These are phyloP conservation scores for Punica granatum DNA, from an alignment of 345 rosid genomes.

Conservation along the genomic window DNA sequence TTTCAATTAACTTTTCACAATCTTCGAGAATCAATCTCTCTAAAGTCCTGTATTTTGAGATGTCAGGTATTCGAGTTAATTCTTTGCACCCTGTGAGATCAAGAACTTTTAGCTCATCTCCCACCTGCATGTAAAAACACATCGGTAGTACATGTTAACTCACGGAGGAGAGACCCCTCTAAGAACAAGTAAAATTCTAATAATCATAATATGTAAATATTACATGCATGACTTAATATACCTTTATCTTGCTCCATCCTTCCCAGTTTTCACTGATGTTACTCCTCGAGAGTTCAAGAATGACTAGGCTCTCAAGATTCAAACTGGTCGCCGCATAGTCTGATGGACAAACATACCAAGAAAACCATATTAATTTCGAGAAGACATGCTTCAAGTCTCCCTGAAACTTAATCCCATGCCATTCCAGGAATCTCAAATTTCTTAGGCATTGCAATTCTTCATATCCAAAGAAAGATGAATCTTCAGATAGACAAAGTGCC, in stretches of 20 bases:
- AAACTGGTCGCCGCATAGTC: not conserved
- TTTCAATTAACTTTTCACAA: not conserved
- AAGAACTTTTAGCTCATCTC: not conserved
- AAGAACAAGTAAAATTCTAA: too few species aligned
- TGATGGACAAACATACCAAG: not conserved
- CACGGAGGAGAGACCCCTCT: not conserved
- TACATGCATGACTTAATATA: not conserved
- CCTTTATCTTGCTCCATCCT: not conserved
- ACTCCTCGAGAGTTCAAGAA: slow-evolving; percentile 3
- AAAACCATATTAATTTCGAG: not conserved
- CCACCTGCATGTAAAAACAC: not conserved
- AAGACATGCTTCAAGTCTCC: not conserved
- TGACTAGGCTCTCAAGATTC: not conserved
- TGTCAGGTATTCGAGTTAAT: not conserved
- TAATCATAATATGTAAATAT: too few species aligned
- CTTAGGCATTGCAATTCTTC: not conserved
- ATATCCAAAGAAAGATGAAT: not conserved
- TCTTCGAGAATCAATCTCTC: slow-evolving; percentile 9
- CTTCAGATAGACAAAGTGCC: not conserved
- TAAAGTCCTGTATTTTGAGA: not conserved
- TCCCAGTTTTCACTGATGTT: not conserved
- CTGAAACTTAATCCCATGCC: not conserved
- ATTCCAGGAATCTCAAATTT: not conserved
- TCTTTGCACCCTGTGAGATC: accelerated
- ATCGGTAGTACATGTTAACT: not conserved